phyloP scores from a whole-genome alignment of 768 basidiomycete genomes.

The Lentinula detonsa region DNA sequence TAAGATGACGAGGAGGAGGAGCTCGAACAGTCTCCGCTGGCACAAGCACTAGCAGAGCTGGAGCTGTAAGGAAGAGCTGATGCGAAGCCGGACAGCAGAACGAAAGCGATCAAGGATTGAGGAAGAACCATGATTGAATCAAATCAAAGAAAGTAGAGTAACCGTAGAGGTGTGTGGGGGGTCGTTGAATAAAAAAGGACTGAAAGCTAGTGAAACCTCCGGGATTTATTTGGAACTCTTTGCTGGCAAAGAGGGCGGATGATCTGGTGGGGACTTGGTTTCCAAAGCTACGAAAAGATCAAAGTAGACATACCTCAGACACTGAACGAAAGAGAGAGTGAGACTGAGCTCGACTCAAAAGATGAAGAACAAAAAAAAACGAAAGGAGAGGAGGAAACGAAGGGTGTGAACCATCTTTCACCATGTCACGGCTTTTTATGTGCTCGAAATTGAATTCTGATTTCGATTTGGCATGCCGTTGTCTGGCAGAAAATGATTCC shows the following conservation, averaged over 20 bases:
- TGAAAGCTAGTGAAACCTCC: constrained; percentile 44
- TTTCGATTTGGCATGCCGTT: neutral
- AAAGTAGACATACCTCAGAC: constrained; percentile 33
- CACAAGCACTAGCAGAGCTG: constrained; percentile 22
- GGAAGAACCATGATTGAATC: constrained; percentile 55
- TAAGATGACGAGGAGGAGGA: neutral
- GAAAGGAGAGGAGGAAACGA: constrained; percentile 25
- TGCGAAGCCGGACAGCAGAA: constrained; percentile 45
- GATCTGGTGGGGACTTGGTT: constrained; percentile 30
- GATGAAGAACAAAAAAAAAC: constrained; percentile 19
- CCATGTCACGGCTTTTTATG: neutral
- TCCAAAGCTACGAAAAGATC: neutral
- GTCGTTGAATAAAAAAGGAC: constrained; percentile 28
- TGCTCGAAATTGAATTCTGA: neutral
- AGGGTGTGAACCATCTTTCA: neutral
- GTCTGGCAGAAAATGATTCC: neutral
- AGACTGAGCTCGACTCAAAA: constrained; percentile 11
- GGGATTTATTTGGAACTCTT: constrained; percentile 37
- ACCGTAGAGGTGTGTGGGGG: constrained; percentile 39
- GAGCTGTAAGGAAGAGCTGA: constrained; percentile 43
- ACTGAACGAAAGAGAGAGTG: constrained; percentile 47
- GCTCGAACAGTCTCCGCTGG: neutral
- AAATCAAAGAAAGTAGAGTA: constrained; percentile 28
- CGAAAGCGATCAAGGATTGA: constrained; percentile 47
- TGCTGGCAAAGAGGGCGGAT: constrained; percentile 66